These are phyloP conservation scores for Isabelozyma heimii DNA, from an alignment of 805 yeast species.

Conservation along the genomic window DNA sequence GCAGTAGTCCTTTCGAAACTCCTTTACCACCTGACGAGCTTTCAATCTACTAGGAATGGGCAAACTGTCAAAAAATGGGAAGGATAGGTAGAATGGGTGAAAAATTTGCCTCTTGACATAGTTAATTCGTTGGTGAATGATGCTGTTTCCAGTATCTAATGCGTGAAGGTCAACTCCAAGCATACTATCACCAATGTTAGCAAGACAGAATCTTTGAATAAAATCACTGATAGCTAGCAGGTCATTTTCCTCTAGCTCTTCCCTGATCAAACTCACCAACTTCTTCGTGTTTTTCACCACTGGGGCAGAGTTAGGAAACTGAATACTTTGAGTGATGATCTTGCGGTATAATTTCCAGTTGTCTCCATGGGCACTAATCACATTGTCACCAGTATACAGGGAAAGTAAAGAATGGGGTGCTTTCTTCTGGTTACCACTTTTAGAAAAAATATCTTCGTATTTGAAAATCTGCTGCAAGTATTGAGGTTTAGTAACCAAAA, in stretches of 20 bases:
- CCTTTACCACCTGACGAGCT: constrained; percentile 42
- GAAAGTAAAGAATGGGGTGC: constrained; percentile 55
- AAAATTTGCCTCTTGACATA: constrained; percentile 52
- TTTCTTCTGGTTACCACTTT: constrained; percentile 59
- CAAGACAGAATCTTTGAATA: constrained; percentile 47
- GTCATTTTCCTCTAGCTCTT: constrained; percentile 6
- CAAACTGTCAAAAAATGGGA: constrained; percentile 51
- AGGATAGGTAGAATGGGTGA: constrained; percentile 51
- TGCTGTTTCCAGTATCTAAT: constrained; percentile 31
- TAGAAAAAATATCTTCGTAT: constrained; percentile 50
- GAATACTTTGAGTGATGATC: constrained; percentile 45
- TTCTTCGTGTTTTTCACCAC: constrained; percentile 35
- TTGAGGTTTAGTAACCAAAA: constrained; percentile 49
- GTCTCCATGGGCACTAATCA: constrained; percentile 56
- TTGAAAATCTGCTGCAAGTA: constrained; percentile 44
- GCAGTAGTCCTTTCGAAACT: constrained; percentile 37
- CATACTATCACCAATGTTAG: constrained; percentile 49
- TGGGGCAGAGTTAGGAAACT: constrained; percentile 43
- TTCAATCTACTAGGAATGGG: constrained; percentile 46
- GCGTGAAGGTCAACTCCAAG: constrained; percentile 40
- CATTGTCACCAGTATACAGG: constrained; percentile 57
- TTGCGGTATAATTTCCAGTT: constrained; percentile 50
- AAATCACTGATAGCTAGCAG: constrained; percentile 31
- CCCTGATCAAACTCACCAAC: constrained; percentile 24
- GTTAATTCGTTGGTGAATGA: constrained; percentile 24